These are phyloP conservation scores for Amanita molliuscula DNA, from an alignment of 768 basidiomycete genomes.

Conservation along the genomic window DNA sequence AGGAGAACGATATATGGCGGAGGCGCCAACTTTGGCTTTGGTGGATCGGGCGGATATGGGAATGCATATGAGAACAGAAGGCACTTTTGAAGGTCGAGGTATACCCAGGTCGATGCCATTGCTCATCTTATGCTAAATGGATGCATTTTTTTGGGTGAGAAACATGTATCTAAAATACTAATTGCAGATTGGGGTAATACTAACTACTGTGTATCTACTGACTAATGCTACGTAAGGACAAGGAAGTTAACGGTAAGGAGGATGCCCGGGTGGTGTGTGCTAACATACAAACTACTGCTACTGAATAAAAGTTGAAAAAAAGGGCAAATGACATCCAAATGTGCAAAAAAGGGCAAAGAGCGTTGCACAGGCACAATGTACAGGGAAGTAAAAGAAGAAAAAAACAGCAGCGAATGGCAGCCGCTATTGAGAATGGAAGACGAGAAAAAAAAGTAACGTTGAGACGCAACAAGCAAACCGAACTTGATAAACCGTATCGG, in stretches of 20 bases:
- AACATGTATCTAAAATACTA: constrained; percentile 19
- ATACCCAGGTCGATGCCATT: background rate
- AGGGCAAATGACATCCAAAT: background rate
- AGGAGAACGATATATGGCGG: constrained; percentile 31
- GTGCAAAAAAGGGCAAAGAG: background rate
- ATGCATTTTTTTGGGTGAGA: constrained; percentile 5
- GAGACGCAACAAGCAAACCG: constrained; percentile 4
- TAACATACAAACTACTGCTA: constrained; percentile 5
- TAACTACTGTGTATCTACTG: constrained; percentile 24
- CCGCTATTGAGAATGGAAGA: background rate
- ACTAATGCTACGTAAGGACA: constrained; percentile 43
- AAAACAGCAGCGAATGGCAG: background rate
- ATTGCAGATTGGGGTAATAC: constrained; percentile 38
- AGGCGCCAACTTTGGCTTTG: constrained; percentile 16
- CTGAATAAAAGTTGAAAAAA: background rate
- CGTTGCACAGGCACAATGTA: background rate
- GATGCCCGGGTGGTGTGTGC: background rate
- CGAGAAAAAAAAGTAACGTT: background rate
- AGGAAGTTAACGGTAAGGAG: constrained; percentile 20
- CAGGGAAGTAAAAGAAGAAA: background rate
- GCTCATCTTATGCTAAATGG: background rate
- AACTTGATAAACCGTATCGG: constrained; percentile 6
- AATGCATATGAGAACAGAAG: constrained; percentile 4
- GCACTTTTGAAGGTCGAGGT: background rate
- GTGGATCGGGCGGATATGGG: background rate